phyloP scores from a whole-genome alignment of 495 filamentous ascomycete species.

The Cercophora newfieldiana region DNA sequence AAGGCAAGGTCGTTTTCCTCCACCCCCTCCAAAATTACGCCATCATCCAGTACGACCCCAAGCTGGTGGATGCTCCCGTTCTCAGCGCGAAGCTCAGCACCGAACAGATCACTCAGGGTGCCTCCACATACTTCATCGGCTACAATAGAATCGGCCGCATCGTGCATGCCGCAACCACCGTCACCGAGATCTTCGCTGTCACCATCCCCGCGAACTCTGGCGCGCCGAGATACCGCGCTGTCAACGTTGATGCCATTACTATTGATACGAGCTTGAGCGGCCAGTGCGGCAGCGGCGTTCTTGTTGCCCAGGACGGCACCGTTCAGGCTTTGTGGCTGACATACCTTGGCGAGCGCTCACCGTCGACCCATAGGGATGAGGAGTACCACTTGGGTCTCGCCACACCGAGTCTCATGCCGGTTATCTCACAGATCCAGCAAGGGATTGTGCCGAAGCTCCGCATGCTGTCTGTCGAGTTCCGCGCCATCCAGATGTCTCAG shows the following conservation, averaged over 20 bases:
- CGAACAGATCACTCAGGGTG: slow-evolving; percentile 80
- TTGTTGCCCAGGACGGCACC: slow-evolving; percentile 84
- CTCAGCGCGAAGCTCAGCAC: slow-evolving; percentile 81
- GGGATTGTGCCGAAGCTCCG: slow-evolving; percentile 76
- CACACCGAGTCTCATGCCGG: slow-evolving; percentile 82
- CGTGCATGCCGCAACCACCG: slow-evolving; percentile 88
- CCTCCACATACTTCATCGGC: slow-evolving; percentile 91
- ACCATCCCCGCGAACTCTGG: slow-evolving; percentile 90
- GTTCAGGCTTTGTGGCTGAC: slow-evolving; percentile 96
- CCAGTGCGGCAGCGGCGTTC: slow-evolving; percentile 93
- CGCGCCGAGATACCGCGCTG: slow-evolving; percentile 90
- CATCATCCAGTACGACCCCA: slow-evolving; percentile 92
- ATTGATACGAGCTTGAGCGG: slow-evolving; percentile 88
- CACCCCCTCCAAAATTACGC: slow-evolving; percentile 98
- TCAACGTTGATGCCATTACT: slow-evolving; percentile 96
- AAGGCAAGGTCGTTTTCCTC: slow-evolving; percentile 92
- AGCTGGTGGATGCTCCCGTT: slow-evolving; percentile 88
- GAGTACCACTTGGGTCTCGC: slow-evolving; percentile 96
- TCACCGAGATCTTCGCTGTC: slow-evolving; percentile 97
- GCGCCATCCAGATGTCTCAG: slow-evolving; percentile 94
- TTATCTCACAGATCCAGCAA: slow-evolving; percentile 78
- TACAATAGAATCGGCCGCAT: slow-evolving; percentile 95
- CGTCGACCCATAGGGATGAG: slow-evolving; percentile 78
- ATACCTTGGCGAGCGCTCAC: slow-evolving; percentile 85
- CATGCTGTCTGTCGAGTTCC: slow-evolving; percentile 91